Evolutionary conservation across 306 rosid species (phyloP).

Genomic region (Purshia tridentata): DNA sequence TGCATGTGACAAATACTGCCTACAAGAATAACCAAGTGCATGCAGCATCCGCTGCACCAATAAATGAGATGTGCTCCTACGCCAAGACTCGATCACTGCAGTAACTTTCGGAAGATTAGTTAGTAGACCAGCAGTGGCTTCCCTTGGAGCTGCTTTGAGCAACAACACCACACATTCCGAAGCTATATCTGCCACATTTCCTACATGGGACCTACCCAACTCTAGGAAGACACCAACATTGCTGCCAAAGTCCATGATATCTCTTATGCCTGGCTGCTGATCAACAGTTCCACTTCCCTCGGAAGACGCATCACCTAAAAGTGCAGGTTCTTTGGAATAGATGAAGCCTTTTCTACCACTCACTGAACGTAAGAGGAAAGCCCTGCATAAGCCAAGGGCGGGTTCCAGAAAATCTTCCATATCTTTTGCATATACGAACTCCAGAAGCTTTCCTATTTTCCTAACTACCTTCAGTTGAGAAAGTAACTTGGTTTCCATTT

Average conservation of each 20-base stretch:
- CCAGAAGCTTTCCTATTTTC: slow-evolving; percentile 83
- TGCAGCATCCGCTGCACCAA: slow-evolving; percentile 69
- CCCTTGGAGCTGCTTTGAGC: slow-evolving; percentile 91
- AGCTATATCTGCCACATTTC: slow-evolving; percentile 63
- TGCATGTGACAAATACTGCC: slow-evolving; percentile 74
- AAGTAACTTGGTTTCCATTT: slow-evolving; percentile 91
- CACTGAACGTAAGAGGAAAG: slow-evolving; percentile 80
- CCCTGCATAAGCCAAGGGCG: slow-evolving; percentile 84
- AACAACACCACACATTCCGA: slow-evolving; percentile 79
- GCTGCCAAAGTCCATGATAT: slow-evolving; percentile 80
- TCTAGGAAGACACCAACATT: slow-evolving; percentile 71
- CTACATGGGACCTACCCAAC: slow-evolving; percentile 55
- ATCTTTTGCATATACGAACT: slow-evolving; percentile 74
- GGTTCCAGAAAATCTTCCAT: slow-evolving; percentile 97
- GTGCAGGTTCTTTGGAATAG: slow-evolving; percentile 58
- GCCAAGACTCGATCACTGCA: slow-evolving; percentile 71
- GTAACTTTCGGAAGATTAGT: slow-evolving; percentile 80
- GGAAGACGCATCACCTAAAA: slow-evolving; percentile 50
- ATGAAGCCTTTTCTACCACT: slow-evolving; percentile 54
- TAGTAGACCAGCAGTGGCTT: slow-evolving; percentile 81
- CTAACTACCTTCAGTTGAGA: slow-evolving; percentile 89
- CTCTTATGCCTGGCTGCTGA: slow-evolving; percentile 77
- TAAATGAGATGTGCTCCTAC: slow-evolving; percentile 48
- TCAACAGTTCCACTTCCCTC: slow-evolving; percentile 53
- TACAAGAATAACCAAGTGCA: slow-evolving; percentile 80